Conservation (phyloP, 2,329 filamentous ascomycete genomes). For the Bimuria novae-zelandiae region DNA sequence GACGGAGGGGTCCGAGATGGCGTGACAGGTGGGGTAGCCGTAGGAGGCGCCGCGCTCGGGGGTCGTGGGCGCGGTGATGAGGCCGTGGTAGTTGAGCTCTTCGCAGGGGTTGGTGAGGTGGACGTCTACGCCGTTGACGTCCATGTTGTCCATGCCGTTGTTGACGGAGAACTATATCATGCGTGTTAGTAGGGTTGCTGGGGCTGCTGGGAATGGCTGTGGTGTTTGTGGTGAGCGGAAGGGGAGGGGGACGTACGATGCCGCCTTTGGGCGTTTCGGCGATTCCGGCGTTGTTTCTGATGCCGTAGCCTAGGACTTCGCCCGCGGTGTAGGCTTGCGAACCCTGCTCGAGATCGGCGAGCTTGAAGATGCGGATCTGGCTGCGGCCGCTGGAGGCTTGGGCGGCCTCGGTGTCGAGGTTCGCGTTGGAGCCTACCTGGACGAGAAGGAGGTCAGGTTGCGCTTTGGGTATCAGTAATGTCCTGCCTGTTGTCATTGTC, state of each 20-base stretch:
- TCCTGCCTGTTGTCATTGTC: constrained; percentile 9
- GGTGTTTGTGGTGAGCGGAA: not conserved
- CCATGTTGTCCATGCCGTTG: constrained; percentile 67
- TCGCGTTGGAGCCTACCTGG: constrained; percentile 65
- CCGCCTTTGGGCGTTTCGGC: constrained; percentile 60
- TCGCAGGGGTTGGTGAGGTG: constrained; percentile 68
- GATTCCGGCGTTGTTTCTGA: constrained; percentile 71
- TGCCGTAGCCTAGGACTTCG: constrained; percentile 63
- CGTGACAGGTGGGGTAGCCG: constrained; percentile 72
- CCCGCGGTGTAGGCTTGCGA: constrained; percentile 52
- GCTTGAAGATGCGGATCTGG: constrained; percentile 64
- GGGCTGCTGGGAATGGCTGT: no score
- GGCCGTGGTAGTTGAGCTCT: constrained; percentile 58
- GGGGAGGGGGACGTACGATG: constrained; percentile 33
- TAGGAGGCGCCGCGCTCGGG: constrained; percentile 57
- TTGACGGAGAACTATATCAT: constrained; percentile 57
- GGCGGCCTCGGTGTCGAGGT: constrained; percentile 60
- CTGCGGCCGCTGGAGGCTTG: constrained; percentile 59
- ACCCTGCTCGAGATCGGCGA: constrained; percentile 40
- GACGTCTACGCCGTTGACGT: constrained; percentile 60
- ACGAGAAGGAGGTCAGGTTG: constrained; percentile 59
- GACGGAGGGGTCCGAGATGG: constrained; percentile 62
- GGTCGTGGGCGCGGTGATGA: constrained; percentile 53
- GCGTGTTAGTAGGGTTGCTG: no score
- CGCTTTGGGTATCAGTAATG: constrained; percentile 21